A percentile compares a stretch with the other conserved stretches of the same genome.
Evolutionary conservation across 352 stramenopile species (phyloP).

Genomic region (Phytopythium chamaehyphon): DNA sequence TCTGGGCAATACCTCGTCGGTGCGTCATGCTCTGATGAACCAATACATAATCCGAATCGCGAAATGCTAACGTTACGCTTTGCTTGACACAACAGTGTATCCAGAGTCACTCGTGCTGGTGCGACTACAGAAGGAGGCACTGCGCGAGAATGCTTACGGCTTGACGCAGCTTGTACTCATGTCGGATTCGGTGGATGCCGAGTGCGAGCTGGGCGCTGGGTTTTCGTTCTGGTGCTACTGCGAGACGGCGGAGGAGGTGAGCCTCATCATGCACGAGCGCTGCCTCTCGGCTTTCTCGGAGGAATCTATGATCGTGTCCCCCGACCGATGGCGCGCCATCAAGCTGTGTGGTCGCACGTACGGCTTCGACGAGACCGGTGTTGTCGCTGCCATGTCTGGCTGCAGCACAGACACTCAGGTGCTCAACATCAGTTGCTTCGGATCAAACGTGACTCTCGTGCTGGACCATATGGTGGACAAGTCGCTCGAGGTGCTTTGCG

Average conservation of each 20-base stretch:
- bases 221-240: conserved; percentile 84
- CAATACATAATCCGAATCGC: too few relatives aligned
- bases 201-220: conserved; percentile 12
- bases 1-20: conserved; percentile 77
- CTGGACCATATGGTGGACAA: conserved; percentile 75
- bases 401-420: conserved; percentile 78
- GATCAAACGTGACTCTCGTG: conserved; percentile 80
- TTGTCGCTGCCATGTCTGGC: conserved; percentile 83
- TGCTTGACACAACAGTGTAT: conserved; percentile 44
- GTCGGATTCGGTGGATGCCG: conserved; percentile 20
- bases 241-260: conserved; percentile 82
- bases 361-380: conserved; percentile 83
- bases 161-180: conserved; percentile 76
- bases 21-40: conserved; percentile 8
- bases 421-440: conserved; percentile 85
- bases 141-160: conserved; percentile 69
- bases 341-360: conserved; percentile 78
- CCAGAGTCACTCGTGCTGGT: conserved; percentile 73
- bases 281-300: conserved; percentile 65
- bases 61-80: neutral
- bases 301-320: conserved; percentile 74
- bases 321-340: conserved; percentile 83
- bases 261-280: conserved; percentile 71
- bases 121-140: conserved; percentile 66
- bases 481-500: conserved; percentile 60